Evolutionary conservation across 148 eudicot genomes (phyloP).

Genomic region (Vaccinium macrocarpon): DNA sequence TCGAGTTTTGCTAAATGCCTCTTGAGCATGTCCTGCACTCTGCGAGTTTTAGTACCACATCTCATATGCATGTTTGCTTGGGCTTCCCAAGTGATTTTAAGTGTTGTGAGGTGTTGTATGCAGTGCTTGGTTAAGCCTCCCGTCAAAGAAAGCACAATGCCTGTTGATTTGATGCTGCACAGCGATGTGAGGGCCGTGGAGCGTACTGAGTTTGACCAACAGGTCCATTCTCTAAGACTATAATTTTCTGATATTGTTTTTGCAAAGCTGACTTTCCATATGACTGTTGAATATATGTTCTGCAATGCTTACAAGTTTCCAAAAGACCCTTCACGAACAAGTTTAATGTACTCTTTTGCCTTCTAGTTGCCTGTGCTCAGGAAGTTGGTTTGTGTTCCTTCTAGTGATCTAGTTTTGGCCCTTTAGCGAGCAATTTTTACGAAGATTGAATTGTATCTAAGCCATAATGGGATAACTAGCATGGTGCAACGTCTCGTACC

Average conservation of each 20-base stretch:
- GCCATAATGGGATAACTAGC: neutral
- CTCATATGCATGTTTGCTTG: neutral
- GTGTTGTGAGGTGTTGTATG: neutral
- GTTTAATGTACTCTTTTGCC: constrained; percentile 6
- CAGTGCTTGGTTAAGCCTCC: constrained; percentile 84
- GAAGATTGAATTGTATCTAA: neutral
- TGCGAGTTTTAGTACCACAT: neutral
- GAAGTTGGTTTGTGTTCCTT: neutral
- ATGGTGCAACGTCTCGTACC: neutral
- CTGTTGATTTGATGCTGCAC: constrained; percentile 72
- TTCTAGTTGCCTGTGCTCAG: neutral
- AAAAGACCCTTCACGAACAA: neutral
- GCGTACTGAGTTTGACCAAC: constrained; percentile 79
- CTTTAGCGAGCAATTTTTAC: neutral
- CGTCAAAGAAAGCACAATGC: constrained; percentile 71
- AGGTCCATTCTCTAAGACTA: constrained; percentile 37
- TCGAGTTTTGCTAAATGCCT: neutral
- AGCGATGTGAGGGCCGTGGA: constrained; percentile 80
- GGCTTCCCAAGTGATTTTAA: neutral
- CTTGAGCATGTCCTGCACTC: neutral
- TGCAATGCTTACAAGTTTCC: neutral
- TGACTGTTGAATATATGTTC: neutral
- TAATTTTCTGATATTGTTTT: neutral
- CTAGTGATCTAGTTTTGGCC: neutral
- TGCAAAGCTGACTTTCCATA: neutral